Conservation (phyloP, 768 basidiomycete genomes). For the Auricularia auricula-judae region DNA sequence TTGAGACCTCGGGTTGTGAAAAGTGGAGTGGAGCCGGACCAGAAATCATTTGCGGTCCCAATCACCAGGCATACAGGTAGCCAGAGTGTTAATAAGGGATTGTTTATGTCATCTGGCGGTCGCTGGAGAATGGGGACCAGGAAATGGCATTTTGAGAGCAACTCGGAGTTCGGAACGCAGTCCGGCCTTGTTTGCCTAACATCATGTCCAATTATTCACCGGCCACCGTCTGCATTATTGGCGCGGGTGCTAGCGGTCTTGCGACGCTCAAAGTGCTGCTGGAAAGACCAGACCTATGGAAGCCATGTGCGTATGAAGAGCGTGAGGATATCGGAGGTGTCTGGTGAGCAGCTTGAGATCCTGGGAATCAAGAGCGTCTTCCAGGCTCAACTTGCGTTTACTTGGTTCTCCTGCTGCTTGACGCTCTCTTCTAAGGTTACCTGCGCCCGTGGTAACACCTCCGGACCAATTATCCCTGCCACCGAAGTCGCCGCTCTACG, state of each 20-base stretch:
- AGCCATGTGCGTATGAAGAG: slow-evolving; percentile 50
- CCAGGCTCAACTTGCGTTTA: neutral
- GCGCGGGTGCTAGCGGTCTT: slow-evolving; percentile 67
- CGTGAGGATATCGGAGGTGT: slow-evolving; percentile 60
- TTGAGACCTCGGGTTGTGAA: no score
- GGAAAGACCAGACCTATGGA: slow-evolving; percentile 58
- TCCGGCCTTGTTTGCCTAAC: neutral
- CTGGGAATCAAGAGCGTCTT: neutral
- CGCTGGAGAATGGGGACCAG: no score
- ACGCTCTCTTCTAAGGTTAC: slow-evolving; percentile 29
- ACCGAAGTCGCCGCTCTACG: slow-evolving; percentile 62
- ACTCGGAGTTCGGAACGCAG: neutral
- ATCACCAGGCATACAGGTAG: no score
- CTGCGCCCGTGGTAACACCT: slow-evolving; percentile 31
- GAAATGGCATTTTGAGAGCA: no score
- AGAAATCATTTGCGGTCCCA: no score
- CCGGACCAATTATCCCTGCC: slow-evolving; percentile 25
- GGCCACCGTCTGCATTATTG: slow-evolving; percentile 54
- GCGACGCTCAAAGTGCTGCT: slow-evolving; percentile 55
- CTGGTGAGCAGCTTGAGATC: slow-evolving; percentile 38
- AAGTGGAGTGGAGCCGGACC: no score
- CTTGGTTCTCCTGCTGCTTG: slow-evolving; percentile 11
- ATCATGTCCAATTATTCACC: neutral
- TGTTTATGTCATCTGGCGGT: no score
- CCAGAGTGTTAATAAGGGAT: no score